These are phyloP conservation scores for Emmonsiellopsis sp. DNA, from an alignment of 2,329 filamentous ascomycete genomes.

Conservation along the genomic window DNA sequence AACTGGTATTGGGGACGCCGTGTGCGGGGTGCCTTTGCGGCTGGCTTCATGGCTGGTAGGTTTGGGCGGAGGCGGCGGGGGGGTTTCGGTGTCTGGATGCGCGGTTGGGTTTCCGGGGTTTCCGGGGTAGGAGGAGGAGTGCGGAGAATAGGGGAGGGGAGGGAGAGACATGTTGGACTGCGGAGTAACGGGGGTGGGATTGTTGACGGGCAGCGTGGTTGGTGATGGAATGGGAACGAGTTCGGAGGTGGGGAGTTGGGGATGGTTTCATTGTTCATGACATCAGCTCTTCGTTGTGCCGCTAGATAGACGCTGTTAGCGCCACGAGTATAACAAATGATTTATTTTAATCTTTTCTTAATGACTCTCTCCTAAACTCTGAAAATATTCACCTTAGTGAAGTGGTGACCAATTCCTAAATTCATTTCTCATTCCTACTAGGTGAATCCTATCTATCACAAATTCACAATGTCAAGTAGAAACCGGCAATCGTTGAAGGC, in stretches of 20 bases:
- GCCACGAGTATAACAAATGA: too few relatives aligned
- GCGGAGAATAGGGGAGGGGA: slow-evolving; percentile 16
- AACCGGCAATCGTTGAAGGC: too few relatives aligned
- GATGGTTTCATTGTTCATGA: background rate
- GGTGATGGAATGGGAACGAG: background rate
- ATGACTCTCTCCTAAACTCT: too few relatives aligned
- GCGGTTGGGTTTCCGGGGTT: background rate
- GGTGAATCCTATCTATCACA: too few relatives aligned
- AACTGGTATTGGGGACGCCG: slow-evolving; percentile 35
- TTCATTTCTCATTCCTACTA: too few relatives aligned
- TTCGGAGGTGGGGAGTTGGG: slow-evolving; percentile 7
- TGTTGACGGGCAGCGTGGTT: background rate
- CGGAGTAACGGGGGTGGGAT: background rate
- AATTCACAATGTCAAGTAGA: too few relatives aligned
- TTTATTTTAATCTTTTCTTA: too few relatives aligned
- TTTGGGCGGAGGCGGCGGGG: slow-evolving; percentile 64
- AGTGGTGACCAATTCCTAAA: too few relatives aligned
- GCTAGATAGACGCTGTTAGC: too few relatives aligned
- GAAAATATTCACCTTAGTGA: too few relatives aligned
- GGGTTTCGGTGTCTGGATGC: slow-evolving; percentile 38
- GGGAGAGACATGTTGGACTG: slow-evolving; percentile 18
- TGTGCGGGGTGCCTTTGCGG: slow-evolving; percentile 54
- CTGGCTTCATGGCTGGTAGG: slow-evolving; percentile 59
- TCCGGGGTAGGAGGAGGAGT: slow-evolving; percentile 16
- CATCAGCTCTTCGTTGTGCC: background rate